A percentile compares a stretch with the other conserved stretches of the same genome.
phyloP scores from a whole-genome alignment of 768 basidiomycete genomes.

The Tricholomella constricta region DNA sequence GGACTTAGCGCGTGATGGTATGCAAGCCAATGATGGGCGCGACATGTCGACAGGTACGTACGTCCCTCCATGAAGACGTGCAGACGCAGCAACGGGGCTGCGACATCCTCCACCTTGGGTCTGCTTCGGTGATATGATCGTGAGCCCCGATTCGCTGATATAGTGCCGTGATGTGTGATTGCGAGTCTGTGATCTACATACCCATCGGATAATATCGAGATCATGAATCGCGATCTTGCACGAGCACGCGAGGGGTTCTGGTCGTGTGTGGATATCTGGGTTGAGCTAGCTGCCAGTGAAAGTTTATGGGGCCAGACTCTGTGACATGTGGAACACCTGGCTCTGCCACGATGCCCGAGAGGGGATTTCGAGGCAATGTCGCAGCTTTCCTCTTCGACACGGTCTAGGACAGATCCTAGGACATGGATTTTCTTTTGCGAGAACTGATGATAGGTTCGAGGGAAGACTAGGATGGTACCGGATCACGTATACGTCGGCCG shows the following conservation, averaged over 20 bases:
- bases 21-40: slow-evolving; percentile 19
- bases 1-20: slow-evolving; percentile 9
- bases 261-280: too few species aligned
- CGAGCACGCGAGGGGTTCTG: too few species aligned
- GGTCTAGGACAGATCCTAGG: background rate
- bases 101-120: background rate
- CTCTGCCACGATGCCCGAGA: slow-evolving; percentile 7
- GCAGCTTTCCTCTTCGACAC: background rate
- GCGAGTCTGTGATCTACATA: slow-evolving; percentile 1
- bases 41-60: slow-evolving; percentile 1
- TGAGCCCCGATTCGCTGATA: slow-evolving; percentile 7
- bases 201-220: too few species aligned
- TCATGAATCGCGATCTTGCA: background rate
- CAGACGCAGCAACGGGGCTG: background rate
- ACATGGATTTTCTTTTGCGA: slow-evolving; percentile 1
- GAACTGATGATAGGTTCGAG: slow-evolving; percentile 9
- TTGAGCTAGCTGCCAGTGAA: slow-evolving; percentile 1
- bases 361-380: background rate
- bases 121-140: slow-evolving; percentile 14
- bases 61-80: background rate
- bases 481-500: slow-evolving; percentile 8
- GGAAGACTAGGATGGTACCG: slow-evolving; percentile 8
- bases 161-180: background rate
- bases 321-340: slow-evolving; percentile 12
- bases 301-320: background rate